Conservation (phyloP, 352 stramenopile genomes). For the Bremia lactucae region DNA sequence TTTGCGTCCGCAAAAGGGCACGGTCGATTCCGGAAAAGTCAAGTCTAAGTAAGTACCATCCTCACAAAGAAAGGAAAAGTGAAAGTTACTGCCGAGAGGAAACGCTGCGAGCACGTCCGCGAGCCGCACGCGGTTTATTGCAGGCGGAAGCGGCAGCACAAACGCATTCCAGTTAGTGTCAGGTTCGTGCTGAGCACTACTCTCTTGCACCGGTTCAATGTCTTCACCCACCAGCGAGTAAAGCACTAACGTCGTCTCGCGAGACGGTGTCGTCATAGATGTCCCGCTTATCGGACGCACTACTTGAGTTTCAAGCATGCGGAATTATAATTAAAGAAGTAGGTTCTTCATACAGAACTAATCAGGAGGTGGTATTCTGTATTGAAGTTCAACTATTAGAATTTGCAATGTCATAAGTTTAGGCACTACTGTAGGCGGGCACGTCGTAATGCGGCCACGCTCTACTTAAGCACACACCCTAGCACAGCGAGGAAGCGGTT, state of each 20-base stretch:
- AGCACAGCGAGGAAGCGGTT: too few relatives aligned
- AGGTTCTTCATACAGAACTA: too few relatives aligned
- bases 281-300: slow-evolving; percentile 23
- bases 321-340: too few relatives aligned
- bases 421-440: too few relatives aligned
- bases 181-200: slow-evolving; percentile 19
- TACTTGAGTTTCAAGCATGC: slow-evolving; percentile 17
- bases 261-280: slow-evolving; percentile 16
- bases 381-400: too few relatives aligned
- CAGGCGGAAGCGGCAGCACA: slow-evolving; percentile 16
- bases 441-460: too few relatives aligned
- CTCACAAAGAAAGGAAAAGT: slow-evolving; percentile 72
- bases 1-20: slow-evolving; percentile 56
- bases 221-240: slow-evolving; percentile 63
- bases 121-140: slow-evolving; percentile 26
- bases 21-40: slow-evolving; percentile 48
- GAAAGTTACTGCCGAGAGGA: slow-evolving; percentile 50
- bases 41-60: slow-evolving; percentile 58
- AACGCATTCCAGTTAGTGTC: slow-evolving; percentile 77
- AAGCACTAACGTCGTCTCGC: slow-evolving; percentile 35
- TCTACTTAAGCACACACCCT: too few relatives aligned
- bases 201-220: slow-evolving; percentile 37
- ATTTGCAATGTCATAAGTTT: too few relatives aligned
- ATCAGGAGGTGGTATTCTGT: too few relatives aligned
- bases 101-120: slow-evolving; percentile 57